A percentile compares a stretch with the other conserved stretches of the same genome.
phyloP scores from a whole-genome alignment of 805 yeast species.

The Lipomyces chichibuensis region DNA sequence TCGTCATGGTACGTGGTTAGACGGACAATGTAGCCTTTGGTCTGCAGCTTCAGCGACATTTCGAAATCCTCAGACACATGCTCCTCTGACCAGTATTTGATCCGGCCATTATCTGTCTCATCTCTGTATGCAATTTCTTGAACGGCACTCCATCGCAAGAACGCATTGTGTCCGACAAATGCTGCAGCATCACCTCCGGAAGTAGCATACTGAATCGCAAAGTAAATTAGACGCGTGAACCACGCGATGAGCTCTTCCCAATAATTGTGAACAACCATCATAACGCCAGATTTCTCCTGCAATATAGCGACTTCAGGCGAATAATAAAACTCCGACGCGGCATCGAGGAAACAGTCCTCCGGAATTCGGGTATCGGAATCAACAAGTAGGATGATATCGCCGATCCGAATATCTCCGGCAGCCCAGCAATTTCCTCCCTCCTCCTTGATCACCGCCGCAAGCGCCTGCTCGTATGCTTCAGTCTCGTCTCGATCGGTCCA shows the following conservation, averaged over 20 bases:
- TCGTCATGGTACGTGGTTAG: constrained; percentile 10
- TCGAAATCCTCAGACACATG: constrained; percentile 28
- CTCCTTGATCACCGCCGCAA: constrained; percentile 6
- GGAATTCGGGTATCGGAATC: constrained; percentile 25
- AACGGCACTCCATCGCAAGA: constrained; percentile 19
- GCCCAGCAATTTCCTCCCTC: constrained; percentile 12
- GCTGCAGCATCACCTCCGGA: constrained; percentile 23
- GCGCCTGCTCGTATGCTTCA: constrained; percentile 9
- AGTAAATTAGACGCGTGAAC: constrained; percentile 20
- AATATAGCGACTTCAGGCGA: constrained; percentile 20
- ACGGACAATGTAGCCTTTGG: constrained; percentile 14
- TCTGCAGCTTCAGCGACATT: constrained; percentile 15
- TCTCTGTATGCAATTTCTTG: constrained; percentile 18
- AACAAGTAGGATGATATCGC: constrained; percentile 15
- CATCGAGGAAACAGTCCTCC: constrained; percentile 22
- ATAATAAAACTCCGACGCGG: constrained; percentile 18
- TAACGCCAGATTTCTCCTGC: constrained; percentile 18
- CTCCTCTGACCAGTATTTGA: constrained; percentile 19
- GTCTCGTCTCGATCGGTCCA: constrained; percentile 17
- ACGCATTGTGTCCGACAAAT: constrained; percentile 25
- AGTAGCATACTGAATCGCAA: constrained; percentile 17
- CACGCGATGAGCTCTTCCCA: constrained; percentile 22
- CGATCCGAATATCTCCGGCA: constrained; percentile 21
- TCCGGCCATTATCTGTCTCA: constrained; percentile 10
- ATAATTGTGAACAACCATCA: constrained; percentile 22